Conservation (phyloP, 345 rosid species). For the Eucalyptus tenuipes region DNA sequence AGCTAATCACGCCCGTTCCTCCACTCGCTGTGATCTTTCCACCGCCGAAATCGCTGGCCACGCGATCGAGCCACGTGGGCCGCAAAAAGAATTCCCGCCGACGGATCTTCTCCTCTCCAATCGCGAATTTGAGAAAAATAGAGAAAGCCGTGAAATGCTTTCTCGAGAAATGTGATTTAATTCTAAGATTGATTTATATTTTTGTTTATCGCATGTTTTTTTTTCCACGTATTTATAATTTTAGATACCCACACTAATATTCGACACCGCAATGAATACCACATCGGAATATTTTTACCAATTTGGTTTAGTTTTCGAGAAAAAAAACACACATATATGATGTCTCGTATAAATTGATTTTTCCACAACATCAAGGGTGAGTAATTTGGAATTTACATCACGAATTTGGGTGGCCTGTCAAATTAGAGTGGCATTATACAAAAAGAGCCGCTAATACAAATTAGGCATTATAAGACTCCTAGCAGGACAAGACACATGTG, state of each 20-base stretch:
- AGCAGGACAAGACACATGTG: neutral
- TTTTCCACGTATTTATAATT: neutral
- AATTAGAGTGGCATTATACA: neutral
- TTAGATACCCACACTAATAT: neutral
- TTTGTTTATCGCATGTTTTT: neutral
- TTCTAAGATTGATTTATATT: neutral
- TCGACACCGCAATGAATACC: neutral
- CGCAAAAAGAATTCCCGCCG: neutral
- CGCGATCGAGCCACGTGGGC: neutral
- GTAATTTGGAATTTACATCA: fast-evolving
- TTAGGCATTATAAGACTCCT: neutral
- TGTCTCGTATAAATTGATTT: neutral
- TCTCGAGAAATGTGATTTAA: neutral
- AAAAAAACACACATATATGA: neutral
- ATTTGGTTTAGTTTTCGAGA: fast-evolving
- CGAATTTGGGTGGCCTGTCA: fast-evolving
- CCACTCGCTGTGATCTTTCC: neutral
- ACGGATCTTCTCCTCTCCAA: neutral
- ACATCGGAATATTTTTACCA: neutral
- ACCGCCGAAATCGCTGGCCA: neutral
- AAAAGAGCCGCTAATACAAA: neutral
- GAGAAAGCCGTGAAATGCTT: neutral
- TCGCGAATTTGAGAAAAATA: neutral
- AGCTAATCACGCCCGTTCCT: neutral
- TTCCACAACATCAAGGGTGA: neutral